These are phyloP conservation scores for Suhomyces sp. DNA, from an alignment of 805 yeast genomes.

Conservation along the genomic window DNA sequence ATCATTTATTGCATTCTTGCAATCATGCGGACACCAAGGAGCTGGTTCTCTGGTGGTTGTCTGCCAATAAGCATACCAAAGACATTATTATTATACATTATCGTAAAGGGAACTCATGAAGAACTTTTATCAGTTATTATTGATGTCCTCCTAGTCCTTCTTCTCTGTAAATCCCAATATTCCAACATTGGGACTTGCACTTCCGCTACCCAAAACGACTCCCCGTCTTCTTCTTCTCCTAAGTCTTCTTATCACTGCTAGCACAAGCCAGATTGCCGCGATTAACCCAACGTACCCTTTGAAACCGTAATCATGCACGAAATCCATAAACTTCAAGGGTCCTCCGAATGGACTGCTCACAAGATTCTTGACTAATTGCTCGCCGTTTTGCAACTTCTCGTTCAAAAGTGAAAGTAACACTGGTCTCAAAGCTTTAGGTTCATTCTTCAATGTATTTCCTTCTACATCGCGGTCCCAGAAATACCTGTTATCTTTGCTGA, in stretches of 20 bases:
- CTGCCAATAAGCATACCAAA: too few species aligned
- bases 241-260: constrained; percentile 2
- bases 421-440: constrained; percentile 31
- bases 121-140: background rate
- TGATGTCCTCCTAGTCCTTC: constrained; percentile 7
- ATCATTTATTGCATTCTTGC: too few species aligned
- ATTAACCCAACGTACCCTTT: constrained; percentile 37
- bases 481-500: constrained; percentile 43
- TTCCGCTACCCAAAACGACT: constrained; percentile 1
- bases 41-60: too few species aligned
- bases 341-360: constrained; percentile 46
- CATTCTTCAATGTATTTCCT: constrained; percentile 38
- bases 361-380: constrained; percentile 24
- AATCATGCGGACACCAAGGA: too few species aligned
- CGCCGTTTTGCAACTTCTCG: constrained; percentile 14
- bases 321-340: constrained; percentile 41
- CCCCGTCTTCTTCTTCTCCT: constrained; percentile 5
- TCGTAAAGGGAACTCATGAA: background rate
- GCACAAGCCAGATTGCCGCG: constrained; percentile 10
- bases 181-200: too few species aligned
- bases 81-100: too few species aligned
- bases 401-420: constrained; percentile 41
- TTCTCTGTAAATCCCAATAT: constrained; percentile 4
- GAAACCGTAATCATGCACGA: constrained; percentile 44
- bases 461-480: constrained; percentile 32